Evolutionary conservation across 2,329 filamentous ascomycete species (phyloP), one percentile per base, ranked within the genome.

Genomic region (Mycogone perniciosa): DNA sequence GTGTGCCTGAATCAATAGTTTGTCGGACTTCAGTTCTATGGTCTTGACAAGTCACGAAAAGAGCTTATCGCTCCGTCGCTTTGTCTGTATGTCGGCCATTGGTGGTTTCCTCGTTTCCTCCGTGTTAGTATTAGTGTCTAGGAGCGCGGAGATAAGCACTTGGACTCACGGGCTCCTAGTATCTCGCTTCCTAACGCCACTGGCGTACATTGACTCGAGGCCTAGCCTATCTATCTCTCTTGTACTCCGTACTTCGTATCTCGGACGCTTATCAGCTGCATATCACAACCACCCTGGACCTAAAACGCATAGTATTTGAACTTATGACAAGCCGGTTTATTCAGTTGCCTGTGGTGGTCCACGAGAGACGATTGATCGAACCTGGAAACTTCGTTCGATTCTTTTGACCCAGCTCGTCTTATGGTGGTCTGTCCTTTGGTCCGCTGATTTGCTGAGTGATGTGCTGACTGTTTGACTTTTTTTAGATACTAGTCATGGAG

Each of bases 131-230:
- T 41, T 35, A 44, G 45, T 52, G 50, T 20, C 29, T 44, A 39
- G 45, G 50, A 30, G 31, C 27, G 48, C 43, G 46, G 30, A 47
- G 50, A 52, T 52, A 52, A 52, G 50, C 48, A 34, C 37, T 48
- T 30, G 40, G 35, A 26, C 45, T 52, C 50, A 52, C 50, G 48
- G 50, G 50, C 34, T 13, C 34, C 45, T 40, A 27, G 6, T 26
- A 26, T 38, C 35, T 20, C 35, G 31, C 40, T n/a, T 37, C 33
- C 11, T 26, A 10, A 6, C 13, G 39, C 39, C 39, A 42, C 29
- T 37, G 40, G 50, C 48, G 40, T 34, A 44, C 35, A 34, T 52
- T 52, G 40, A 45, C 29, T 41, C 40, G 48, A 48, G 43, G 40
- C 50, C 48, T 42, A 20, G 39, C 39, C 27, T 42, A 42, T 42